Percentiles rank a stretch among this genome's conserved stretches.
These are phyloP conservation scores for Cryptococcus sp. DNA, from an alignment of 1,284 basidiomycete genomes.

Conservation along the genomic window DNA sequence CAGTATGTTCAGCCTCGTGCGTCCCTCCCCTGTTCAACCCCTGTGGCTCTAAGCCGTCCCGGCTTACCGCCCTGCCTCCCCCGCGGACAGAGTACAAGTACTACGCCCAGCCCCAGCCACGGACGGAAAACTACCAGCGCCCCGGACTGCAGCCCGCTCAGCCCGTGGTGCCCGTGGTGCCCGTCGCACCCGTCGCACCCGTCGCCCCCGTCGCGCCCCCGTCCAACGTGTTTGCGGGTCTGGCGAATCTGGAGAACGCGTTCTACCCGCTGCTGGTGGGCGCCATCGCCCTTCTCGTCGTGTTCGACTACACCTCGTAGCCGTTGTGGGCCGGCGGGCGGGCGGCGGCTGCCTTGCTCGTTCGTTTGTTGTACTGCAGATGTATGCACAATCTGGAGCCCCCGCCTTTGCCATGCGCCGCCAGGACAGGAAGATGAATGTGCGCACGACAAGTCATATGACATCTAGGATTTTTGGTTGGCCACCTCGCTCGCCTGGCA, in stretches of 20 bases:
- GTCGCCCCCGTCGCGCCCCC: neutral
- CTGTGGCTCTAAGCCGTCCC: neutral
- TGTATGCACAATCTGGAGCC: neutral
- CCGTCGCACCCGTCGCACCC: neutral
- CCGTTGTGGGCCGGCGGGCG: neutral
- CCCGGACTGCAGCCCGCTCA: slow-evolving; percentile 24
- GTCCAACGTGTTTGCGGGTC: slow-evolving; percentile 16
- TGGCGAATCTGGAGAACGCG: slow-evolving; percentile 39
- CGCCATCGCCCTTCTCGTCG: slow-evolving; percentile 41
- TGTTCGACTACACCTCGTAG: slow-evolving; percentile 43
- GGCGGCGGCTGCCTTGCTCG: neutral
- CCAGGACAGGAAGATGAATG: too few species aligned
- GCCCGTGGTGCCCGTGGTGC: neutral
- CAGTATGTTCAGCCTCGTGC: neutral
- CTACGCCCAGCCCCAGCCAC: slow-evolving; percentile 7
- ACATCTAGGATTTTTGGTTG: too few species aligned
- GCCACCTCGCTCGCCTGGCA: too few species aligned
- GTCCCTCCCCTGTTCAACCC: neutral
- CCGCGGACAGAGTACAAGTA: neutral
- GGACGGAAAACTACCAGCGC: slow-evolving; percentile 31
- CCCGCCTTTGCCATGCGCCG: neutral
- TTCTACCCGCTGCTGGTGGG: slow-evolving; percentile 45
- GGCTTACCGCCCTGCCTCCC: neutral
- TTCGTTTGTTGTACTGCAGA: slow-evolving; percentile 4
- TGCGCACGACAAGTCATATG: too few species aligned